Base-by-base conservation (phyloP, 345 rosid species). In the Passiflora organensis region DNA sequence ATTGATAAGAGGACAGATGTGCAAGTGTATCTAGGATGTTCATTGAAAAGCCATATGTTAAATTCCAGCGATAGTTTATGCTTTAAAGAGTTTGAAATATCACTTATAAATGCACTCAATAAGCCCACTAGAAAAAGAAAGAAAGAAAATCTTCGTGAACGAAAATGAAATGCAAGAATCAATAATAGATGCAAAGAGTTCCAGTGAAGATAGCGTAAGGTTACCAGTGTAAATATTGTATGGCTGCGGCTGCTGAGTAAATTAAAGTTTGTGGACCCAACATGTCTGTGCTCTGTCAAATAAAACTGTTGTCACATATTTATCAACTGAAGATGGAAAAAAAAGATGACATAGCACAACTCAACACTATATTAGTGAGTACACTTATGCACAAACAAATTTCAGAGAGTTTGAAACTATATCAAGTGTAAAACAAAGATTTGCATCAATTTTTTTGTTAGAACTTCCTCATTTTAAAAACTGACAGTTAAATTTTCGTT, bases 231-330 rank as follows among this genome's bases (percentile, higher is more conserved):
- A 71, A 94, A 94, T 72, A 94, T 87, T 51, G 99, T 89, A 76
- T 94, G 99, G 79, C 99, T 89, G 72, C 99, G 74, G 83, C 99
- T 94, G 89, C 99, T 94, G 41, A 78, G 91, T 67, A 94, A 65
- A 78, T 94, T 94, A 76, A 89, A 94, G 66, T 83, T 94, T 55
- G 99, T 94, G 55, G 99, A 94, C 41, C 99, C 97, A 71, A 94
- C 91, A 60, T 94, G 99, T 38, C 99, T 83, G 74, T 94, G 99
- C 75, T 94, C 99, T 94, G 85, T 64, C 50, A 43, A 73, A 64
- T 50, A 65, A 51, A 41, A 36, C 48, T 46, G 43, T 58, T 28
- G 34, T 3, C 8, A 8, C 5, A 28, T 49, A 12, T 20, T 48
- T 15, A 19, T 15, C 22, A 23, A 48, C 9, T 24, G 51, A 11